Evolutionary conservation across 2,329 filamentous ascomycete genomes (phyloP).

Genomic region (Apiospora hydei): DNA sequence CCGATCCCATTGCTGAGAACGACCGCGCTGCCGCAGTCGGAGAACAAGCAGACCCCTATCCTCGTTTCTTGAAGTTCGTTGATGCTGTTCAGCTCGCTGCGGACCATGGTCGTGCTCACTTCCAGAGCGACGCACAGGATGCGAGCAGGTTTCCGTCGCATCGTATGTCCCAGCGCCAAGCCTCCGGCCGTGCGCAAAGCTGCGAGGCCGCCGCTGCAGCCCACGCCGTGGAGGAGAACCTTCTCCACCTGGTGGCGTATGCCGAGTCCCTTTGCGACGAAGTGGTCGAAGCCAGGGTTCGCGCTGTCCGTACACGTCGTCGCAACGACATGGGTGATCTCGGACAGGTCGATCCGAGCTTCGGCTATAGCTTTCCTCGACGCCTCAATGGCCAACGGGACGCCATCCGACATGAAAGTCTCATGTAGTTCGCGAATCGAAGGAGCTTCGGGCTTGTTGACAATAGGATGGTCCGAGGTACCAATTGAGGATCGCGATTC

Average conservation of each 20-base stretch:
- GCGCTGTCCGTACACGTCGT: slow-evolving; percentile 75
- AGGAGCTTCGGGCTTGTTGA: slow-evolving; percentile 61
- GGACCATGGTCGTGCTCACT: slow-evolving; percentile 65
- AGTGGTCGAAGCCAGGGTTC: slow-evolving; percentile 74
- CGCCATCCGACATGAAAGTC: slow-evolving; percentile 63
- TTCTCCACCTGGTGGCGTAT: slow-evolving; percentile 67
- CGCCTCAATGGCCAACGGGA: slow-evolving; percentile 64
- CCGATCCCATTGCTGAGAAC: slow-evolving; percentile 71
- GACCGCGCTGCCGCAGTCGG: slow-evolving; percentile 72
- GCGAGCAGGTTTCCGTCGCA: slow-evolving; percentile 65
- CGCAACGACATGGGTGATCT: slow-evolving; percentile 72
- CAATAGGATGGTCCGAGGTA: slow-evolving; percentile 65
- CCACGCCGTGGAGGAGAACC: slow-evolving; percentile 70
- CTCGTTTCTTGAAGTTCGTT: slow-evolving; percentile 64
- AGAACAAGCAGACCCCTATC: slow-evolving; percentile 72
- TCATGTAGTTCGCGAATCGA: slow-evolving; percentile 63
- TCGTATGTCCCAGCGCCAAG: slow-evolving; percentile 68
- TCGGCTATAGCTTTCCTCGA: slow-evolving; percentile 63
- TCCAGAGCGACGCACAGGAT: slow-evolving; percentile 72
- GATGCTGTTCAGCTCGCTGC: slow-evolving; percentile 71
- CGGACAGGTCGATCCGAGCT: slow-evolving; percentile 55
- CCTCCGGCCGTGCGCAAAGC: slow-evolving; percentile 69
- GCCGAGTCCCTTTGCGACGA: slow-evolving; percentile 64
- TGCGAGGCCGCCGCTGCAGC: slow-evolving; percentile 70
- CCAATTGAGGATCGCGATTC: slow-evolving; percentile 69